phyloP scores from a whole-genome alignment of 2,329 filamentous ascomycete species.

The Lecanicillium sp. region DNA sequence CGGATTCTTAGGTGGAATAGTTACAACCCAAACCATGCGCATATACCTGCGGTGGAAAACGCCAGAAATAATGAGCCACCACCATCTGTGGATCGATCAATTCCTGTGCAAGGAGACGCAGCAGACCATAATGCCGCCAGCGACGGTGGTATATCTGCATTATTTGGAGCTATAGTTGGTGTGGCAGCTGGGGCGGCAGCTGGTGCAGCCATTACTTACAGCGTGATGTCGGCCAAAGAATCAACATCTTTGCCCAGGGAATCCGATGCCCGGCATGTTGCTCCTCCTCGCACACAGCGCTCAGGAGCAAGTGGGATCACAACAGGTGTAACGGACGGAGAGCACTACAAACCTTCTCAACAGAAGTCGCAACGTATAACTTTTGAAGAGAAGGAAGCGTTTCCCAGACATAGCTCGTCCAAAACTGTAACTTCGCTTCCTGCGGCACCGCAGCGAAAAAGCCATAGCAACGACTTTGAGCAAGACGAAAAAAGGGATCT shows the following conservation, averaged over 20 bases:
- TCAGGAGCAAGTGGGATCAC: neutral
- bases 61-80: no score
- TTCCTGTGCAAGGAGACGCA: neutral
- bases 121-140: neutral
- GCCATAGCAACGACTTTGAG: neutral
- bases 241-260: conserved; percentile 14
- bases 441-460: neutral
- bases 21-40: neutral
- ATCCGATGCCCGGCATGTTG: conserved; percentile 45
- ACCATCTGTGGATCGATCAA: neutral
- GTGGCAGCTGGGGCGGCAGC: conserved; percentile 58
- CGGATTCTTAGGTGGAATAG: neutral
- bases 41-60: no score
- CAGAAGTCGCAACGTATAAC: conserved; percentile 1
- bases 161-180: conserved; percentile 65
- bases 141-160: conserved; percentile 34
- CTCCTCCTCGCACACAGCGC: neutral
- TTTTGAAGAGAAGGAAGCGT: neutral
- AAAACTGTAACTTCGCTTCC: neutral
- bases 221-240: conserved; percentile 42
- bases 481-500: neutral
- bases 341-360: neutral
- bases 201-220: conserved; percentile 58
- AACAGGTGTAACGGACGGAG: neutral
- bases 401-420: neutral